Percentiles rank a stretch among this genome's conserved stretches.
Conservation (phyloP, 163 green algal genomes). For the Coccomyxa subellipsoidea region DNA sequence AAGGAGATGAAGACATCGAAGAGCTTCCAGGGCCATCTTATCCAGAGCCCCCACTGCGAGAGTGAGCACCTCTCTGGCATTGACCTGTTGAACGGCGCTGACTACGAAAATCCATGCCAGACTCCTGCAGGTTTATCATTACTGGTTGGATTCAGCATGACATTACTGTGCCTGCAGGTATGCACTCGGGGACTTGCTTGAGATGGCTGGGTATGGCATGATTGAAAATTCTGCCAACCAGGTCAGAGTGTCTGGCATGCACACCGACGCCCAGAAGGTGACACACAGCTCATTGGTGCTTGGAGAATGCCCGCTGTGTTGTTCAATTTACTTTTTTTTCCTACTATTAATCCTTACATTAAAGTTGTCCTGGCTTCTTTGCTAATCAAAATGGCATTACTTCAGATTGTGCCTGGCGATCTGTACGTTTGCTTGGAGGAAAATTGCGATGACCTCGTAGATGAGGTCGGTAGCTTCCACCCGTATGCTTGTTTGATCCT, state of each 20-base stretch:
- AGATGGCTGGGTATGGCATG: constrained; percentile 7
- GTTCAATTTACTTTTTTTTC: not conserved
- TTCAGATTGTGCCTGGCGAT: not conserved
- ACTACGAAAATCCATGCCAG: not conserved
- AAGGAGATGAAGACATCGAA: constrained; percentile 4
- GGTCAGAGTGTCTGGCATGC: not conserved
- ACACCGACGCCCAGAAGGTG: not conserved
- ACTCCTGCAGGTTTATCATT: not conserved
- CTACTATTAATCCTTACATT: too few species aligned
- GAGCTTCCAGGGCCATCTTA: not conserved
- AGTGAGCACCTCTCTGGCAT: not conserved
- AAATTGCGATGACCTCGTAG: not conserved
- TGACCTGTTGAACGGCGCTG: not conserved
- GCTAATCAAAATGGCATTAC: too few species aligned
- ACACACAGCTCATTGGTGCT: not conserved
- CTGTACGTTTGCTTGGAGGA: not conserved
- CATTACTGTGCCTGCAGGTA: not conserved
- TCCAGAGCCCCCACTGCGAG: not conserved
- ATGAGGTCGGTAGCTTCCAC: not conserved
- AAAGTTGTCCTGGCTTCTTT: too few species aligned
- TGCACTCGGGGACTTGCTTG: not conserved
- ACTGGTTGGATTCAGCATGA: not conserved
- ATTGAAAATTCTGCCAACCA: not conserved
- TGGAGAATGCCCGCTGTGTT: not conserved
- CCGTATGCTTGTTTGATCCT: not conserved